Evolutionary conservation across 345 rosid species (phyloP), one percentile per base, ranked within the genome.

Genomic region (Lumnitzera racemosa): DNA sequence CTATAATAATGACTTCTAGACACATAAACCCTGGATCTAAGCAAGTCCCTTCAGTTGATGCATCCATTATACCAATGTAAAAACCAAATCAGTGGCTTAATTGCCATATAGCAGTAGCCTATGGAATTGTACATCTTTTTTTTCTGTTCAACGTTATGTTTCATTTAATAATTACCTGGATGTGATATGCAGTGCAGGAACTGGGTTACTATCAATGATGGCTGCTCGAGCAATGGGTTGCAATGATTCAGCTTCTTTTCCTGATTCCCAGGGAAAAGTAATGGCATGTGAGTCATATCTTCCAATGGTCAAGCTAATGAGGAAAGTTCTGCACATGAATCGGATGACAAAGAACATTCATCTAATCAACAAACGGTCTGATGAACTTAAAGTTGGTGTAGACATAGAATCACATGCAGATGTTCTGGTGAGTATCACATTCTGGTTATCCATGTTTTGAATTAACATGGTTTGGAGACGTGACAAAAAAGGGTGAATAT

Each of bases 131-230:
- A 3, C 43, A 36, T 36, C 43, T 36, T 36, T 36, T 36, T 0
- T 36, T 36, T 36, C 10, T 36, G 7, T 9, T 7, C 11, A 36
- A 36, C 10, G 7, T 36, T 36, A 9, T 36, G 43, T 36, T 36
- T 36, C 58, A 55, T 0, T 25, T 2, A 5, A 4, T 24, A 53
- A 46, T 27, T 54, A 41, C 58, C 59, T 54, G 16, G 54, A 54
- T 15, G 27, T 24, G 67, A 43, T 62, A 4, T 71, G 65, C 80
- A 92, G 98, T 61, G 97, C 98, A 49, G 98, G 98, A 67, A 87
- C 98, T 61, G 98, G 97, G 2, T 76, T 92, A 80, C 70, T 92
- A 15, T 92, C 98, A 13, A 89, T 89, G 98, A 92, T 89, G 98
- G 87, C 90, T 62, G 95, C 88, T 1, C 75, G 84, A 58, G 91